These are phyloP conservation scores for Anthracocystis panici-leucophaei DNA, from an alignment of 1,284 basidiomycete genomes.

Conservation along the genomic window DNA sequence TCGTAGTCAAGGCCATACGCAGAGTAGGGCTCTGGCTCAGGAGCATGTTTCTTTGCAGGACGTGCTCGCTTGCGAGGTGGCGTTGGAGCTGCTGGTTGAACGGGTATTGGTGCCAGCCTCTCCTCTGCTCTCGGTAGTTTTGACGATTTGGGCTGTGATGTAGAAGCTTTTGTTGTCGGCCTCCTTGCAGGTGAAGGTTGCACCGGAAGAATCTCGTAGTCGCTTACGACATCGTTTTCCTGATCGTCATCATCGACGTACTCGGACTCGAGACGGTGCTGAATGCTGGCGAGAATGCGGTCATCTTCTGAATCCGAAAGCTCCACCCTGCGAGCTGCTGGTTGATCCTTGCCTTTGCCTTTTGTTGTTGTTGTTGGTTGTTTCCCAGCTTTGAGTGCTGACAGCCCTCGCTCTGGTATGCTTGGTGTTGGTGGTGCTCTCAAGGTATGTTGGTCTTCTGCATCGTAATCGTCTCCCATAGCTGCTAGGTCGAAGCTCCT, in stretches of 20 bases:
- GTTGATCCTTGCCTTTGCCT: slow-evolving; percentile 23
- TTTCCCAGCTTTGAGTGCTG: slow-evolving; percentile 22
- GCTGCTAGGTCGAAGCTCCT: slow-evolving; percentile 54
- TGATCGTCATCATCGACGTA: slow-evolving; percentile 20
- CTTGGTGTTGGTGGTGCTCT: slow-evolving; percentile 9
- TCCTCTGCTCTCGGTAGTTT: slow-evolving; percentile 10
- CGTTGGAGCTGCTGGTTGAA: slow-evolving; percentile 8
- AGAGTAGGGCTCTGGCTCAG: slow-evolving; percentile 4
- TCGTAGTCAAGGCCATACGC: slow-evolving; percentile 14
- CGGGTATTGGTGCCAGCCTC: slow-evolving; percentile 1
- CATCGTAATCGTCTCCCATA: slow-evolving; percentile 60
- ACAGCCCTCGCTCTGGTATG: slow-evolving; percentile 19
- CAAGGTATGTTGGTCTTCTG: slow-evolving; percentile 33
- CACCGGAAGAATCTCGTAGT: slow-evolving; percentile 17
- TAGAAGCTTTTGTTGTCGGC: neutral
- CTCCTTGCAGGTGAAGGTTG: slow-evolving; percentile 12
- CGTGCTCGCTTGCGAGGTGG: slow-evolving; percentile 23
- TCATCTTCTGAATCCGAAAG: slow-evolving; percentile 46
- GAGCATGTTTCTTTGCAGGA: neutral
- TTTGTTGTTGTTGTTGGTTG: slow-evolving; percentile 6
- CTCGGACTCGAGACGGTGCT: slow-evolving; percentile 16
- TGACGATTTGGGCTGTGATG: slow-evolving; percentile 14
- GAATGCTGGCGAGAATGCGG: slow-evolving; percentile 16
- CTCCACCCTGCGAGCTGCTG: slow-evolving; percentile 9
- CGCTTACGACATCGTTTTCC: slow-evolving; percentile 5